Evolutionary conservation across 768 basidiomycete species (phyloP), one percentile per base, ranked within the genome.

Genomic region (Lentinula edodes): DNA sequence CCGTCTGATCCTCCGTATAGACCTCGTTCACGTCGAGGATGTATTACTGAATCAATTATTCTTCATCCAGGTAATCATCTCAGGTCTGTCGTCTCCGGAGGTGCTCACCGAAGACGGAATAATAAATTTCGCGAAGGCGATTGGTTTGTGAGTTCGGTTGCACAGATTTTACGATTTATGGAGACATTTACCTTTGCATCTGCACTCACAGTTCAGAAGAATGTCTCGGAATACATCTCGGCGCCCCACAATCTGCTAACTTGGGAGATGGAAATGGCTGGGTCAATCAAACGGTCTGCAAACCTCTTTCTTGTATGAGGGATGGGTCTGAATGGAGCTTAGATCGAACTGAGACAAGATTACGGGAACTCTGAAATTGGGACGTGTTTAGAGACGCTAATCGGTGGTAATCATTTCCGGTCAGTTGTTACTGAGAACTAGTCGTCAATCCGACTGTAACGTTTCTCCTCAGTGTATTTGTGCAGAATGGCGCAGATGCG

Each of bases 351-450:
- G 38, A 82, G 93, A 48, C 87, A 86, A 75, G 86, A 93, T 68
- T 95, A 83, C 68, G 85, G 85, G 1, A 79, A 93, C 65, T 76
- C 83, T 0, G 74, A 67, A 63, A 70, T 83, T 35, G 77, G 93
- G 2, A 91, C 91, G 2, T 94, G 92, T 69, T 69, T 85, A 54
- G 92, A 95, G 70, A 87, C 86, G 13, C 76, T 91, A 50, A 76
- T 88, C 50, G 92, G 92, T 1, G 93, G 92, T 6, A 84, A 89
- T 68, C 93, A 94, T 66, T 80, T 92, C 67, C 79, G 89, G 57
- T 89, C 83, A 10, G 57, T 32, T 42, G 2, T 57, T 8, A 15
- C 32, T 45, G 41, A 0, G 10, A 9, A 7, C 18, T 5, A 9
- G 2, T 16, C 12, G 15, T 12, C 1, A 10, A 5, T 36, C n/a